Evolutionary conservation across 805 yeast genomes (phyloP).

Genomic region (Saccharomycodes ludwigii): DNA sequence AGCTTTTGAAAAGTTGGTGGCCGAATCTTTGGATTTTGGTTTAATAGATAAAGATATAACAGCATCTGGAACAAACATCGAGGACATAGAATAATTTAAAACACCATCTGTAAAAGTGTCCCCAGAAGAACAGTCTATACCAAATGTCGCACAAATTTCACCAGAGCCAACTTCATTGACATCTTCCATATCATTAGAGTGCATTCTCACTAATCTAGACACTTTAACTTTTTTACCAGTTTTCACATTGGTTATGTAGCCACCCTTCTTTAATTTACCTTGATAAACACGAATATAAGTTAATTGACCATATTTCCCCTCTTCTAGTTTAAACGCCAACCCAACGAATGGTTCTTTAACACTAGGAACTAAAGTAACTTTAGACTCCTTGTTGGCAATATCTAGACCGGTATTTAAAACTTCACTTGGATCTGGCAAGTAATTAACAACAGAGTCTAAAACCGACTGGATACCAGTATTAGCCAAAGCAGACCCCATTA

Average conservation of each 20-base stretch:
- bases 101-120: conserved; percentile 90
- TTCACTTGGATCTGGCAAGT: conserved; percentile 91
- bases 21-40: conserved; percentile 77
- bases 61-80: conserved; percentile 98
- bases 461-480: conserved; percentile 94
- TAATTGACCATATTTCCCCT: conserved; percentile 95
- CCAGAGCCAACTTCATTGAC: conserved; percentile 93
- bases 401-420: conserved; percentile 85
- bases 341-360: conserved; percentile 78
- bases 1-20: conserved; percentile 89
- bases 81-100: conserved; percentile 77
- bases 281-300: conserved; percentile 96
- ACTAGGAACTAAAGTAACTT: conserved; percentile 66
- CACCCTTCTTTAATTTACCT: conserved; percentile 86
- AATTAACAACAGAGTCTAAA: conserved; percentile 90
- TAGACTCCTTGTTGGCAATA: conserved; percentile 46
- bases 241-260: conserved; percentile 77
- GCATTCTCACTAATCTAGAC: conserved; percentile 94
- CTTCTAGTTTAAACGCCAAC: conserved; percentile 97
- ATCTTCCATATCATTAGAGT: conserved; percentile 98
- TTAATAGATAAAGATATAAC: conserved; percentile 86
- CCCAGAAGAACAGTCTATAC: conserved; percentile 98
- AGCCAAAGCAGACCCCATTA: conserved; percentile 98
- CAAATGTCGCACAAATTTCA: conserved; percentile 98
- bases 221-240: conserved; percentile 90